A percentile compares a stretch with the other conserved stretches of the same genome.
phyloP scores from a whole-genome alignment of 805 yeast genomes.

The Candida piceae region DNA sequence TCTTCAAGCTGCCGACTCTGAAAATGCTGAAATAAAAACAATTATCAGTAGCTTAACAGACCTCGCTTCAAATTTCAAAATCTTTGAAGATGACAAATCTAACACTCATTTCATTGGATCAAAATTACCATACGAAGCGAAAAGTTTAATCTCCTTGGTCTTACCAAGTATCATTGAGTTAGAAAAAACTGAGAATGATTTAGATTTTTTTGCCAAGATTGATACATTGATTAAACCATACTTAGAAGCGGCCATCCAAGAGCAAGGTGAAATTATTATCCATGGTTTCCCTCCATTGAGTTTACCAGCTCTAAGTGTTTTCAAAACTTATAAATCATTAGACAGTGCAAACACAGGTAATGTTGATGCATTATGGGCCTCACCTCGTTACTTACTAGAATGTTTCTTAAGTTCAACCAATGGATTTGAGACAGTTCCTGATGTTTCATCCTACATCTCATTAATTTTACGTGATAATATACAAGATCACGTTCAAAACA shows the following conservation, averaged over 20 bases:
- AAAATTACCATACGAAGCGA: conserved; percentile 45
- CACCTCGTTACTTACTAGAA: conserved; percentile 56
- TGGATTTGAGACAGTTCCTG: conserved; percentile 64
- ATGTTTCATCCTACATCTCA: conserved; percentile 44
- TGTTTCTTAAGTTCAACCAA: conserved; percentile 50
- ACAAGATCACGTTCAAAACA: conserved; percentile 66
- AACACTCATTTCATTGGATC: conserved; percentile 33
- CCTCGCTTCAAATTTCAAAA: conserved; percentile 31
- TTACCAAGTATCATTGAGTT: conserved; percentile 40
- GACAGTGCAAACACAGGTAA: conserved; percentile 37
- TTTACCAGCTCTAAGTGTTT: conserved; percentile 33
- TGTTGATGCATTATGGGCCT: conserved; percentile 63
- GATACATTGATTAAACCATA: conserved; percentile 14
- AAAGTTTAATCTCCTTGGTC: conserved; percentile 43
- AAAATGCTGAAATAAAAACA: conserved; percentile 24
- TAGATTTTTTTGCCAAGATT: conserved; percentile 37
- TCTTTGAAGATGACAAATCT: conserved; percentile 4
- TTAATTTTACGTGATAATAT: conserved; percentile 70
- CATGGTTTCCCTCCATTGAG: conserved; percentile 6
- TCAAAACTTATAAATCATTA: conserved; percentile 28
- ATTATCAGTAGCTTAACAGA: conserved; percentile 42
- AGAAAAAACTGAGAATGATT: conserved; percentile 38
- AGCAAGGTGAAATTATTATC: conserved; percentile 18
- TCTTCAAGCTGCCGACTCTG: conserved; percentile 19
- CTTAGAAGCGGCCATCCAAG: conserved; percentile 1